Evolutionary conservation across 495 filamentous ascomycete species (phyloP), one percentile per base, ranked within the genome.

Genomic region (Penicillium atrosanguineum): DNA sequence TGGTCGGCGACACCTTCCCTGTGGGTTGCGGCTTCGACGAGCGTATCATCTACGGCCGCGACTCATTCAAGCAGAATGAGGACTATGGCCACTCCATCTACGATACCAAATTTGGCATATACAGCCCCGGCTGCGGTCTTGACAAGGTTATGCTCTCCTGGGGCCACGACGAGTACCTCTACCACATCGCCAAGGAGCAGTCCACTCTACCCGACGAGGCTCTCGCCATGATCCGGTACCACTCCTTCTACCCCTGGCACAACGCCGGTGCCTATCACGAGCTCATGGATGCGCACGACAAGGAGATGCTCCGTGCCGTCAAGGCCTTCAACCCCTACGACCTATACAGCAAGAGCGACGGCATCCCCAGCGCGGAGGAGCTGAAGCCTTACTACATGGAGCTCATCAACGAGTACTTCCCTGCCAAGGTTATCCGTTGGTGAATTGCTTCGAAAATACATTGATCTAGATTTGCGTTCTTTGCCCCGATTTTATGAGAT

Each of bases 121-220:
- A 96, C 68, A 73, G 72, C 1, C 79, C 83, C 6, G 83, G 85
- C 4, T 91, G 88, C 55, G 91, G 91, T 2, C 69, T 95, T 12
- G 87, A 91, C 57, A 89, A 89, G 55, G 74, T 96, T 44, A 90
- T 96, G 83, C 79, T 96, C 51, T 89, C 85, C 48, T 95, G 90
- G 90, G 90, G 91, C 23, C 91, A 96, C 59, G 90, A 96, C 58
- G 91, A 96, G 72, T 96, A 92, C 62, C 78, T 96, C 39, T 95
- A 94, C 70, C 85, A 90, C 57, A 83, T 96, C 39, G 79, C 85
- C 59, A 88, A 87, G 72, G 84, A 88, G 45, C 89, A 94, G 74
- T 85, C 81, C 3, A 86, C 78, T 8, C 70, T 96, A 9, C 91
- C 91, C 0, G 72, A 75, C 25, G 89, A 93, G 77, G 89, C 87